Conservation (phyloP, 495 filamentous ascomycete species). For the Xylaria venustula region DNA sequence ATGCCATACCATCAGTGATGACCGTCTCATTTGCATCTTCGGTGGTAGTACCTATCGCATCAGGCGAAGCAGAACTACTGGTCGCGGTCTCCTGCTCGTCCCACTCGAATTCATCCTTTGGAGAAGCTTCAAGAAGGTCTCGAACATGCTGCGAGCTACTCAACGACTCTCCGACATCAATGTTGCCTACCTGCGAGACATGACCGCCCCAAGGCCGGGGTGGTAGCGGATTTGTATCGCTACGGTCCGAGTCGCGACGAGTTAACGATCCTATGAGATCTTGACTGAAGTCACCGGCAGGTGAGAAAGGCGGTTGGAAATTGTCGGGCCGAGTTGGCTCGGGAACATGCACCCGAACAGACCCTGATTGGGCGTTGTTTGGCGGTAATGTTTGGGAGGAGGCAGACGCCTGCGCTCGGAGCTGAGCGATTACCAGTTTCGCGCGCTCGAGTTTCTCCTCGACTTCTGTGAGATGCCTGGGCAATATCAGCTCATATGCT, state of each 20-base stretch:
- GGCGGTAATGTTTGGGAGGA: background rate
- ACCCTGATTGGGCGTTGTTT: background rate
- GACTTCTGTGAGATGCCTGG: conserved; percentile 18
- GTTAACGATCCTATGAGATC: background rate
- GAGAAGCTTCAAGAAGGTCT: conserved; percentile 14
- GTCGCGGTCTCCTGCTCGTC: conserved; percentile 15
- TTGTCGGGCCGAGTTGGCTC: background rate
- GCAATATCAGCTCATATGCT: background rate
- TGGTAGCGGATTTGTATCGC: background rate
- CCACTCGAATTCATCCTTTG: conserved; percentile 23
- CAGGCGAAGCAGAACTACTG: background rate
- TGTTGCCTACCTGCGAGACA: background rate
- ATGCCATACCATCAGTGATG: conserved; percentile 20
- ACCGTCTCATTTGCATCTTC: background rate
- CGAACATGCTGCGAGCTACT: background rate
- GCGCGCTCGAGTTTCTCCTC: conserved; percentile 16
- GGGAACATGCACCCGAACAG: background rate
- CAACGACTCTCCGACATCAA: background rate
- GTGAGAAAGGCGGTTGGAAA: background rate
- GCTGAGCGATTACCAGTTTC: conserved; percentile 11
- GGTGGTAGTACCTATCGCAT: background rate
- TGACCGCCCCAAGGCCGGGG: background rate
- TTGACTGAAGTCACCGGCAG: background rate
- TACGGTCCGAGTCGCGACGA: background rate
- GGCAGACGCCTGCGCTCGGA: background rate